A percentile compares a stretch with the other conserved stretches of the same genome.
Evolutionary conservation across 345 rosid genomes (phyloP).

Genomic region (Sisymbrium altissimum): DNA sequence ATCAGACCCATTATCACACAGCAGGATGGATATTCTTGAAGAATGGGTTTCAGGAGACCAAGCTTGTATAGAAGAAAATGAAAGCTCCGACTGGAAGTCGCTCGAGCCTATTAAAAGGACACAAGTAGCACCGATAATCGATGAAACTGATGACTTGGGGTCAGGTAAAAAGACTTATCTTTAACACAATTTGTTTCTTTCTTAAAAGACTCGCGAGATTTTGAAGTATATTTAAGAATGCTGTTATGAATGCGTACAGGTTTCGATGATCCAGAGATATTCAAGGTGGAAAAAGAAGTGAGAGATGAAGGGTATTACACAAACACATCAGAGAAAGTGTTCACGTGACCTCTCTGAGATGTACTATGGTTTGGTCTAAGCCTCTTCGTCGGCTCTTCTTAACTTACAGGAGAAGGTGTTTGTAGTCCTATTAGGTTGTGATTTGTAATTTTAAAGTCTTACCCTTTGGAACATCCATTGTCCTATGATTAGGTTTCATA

Average conservation of each 20-base stretch:
- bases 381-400: background rate
- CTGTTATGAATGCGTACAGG: constrained; percentile 41
- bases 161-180: constrained; percentile 46
- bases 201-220: background rate
- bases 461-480: background rate
- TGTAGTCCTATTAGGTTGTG: constrained; percentile 1
- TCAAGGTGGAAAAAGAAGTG: constrained; percentile 40
- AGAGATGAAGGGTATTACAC: constrained; percentile 34
- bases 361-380: constrained; percentile 1
- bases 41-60: constrained; percentile 70
- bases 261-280: constrained; percentile 72
- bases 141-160: constrained; percentile 58
- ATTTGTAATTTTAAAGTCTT: constrained; percentile 6
- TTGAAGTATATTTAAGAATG: background rate
- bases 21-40: constrained; percentile 39
- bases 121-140: constrained; percentile 34
- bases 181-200: background rate
- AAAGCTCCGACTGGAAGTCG: constrained; percentile 58
- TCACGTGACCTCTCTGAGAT: background rate
- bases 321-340: constrained; percentile 19
- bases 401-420: background rate
- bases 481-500: background rate
- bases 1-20: constrained; percentile 51
- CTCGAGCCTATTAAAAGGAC: constrained; percentile 43
- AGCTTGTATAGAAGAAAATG: constrained; percentile 38